Evolutionary conservation across 106 monocot species (phyloP).

Genomic region (Platanthera zijinensis): DNA sequence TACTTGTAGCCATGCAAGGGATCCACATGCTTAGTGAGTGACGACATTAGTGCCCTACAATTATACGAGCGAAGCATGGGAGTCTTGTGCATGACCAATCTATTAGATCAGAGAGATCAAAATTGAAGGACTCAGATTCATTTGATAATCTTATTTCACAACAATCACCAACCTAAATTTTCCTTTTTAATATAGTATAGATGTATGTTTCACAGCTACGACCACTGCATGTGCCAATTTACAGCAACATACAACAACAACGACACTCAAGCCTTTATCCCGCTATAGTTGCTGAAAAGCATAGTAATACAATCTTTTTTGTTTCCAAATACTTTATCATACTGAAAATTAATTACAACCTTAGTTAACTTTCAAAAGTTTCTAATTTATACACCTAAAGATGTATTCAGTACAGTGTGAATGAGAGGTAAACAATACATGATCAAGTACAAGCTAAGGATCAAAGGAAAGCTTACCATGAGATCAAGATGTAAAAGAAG

Average conservation of each 20-base stretch:
- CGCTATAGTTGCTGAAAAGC: neutral
- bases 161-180: too few relatives aligned
- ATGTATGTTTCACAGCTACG: neutral
- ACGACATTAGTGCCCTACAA: too few relatives aligned
- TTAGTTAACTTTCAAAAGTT: neutral
- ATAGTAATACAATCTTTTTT: neutral
- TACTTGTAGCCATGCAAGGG: too few relatives aligned
- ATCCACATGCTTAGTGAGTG: too few relatives aligned
- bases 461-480: slow-evolving; percentile 20
- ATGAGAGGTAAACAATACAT: neutral
- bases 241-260: neutral
- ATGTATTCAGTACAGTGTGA: neutral
- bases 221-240: neutral
- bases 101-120: too few relatives aligned
- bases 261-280: too few relatives aligned
- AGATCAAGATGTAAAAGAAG: slow-evolving; percentile 42
- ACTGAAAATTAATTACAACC: neutral
- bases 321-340: neutral
- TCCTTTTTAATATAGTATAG: too few relatives aligned
- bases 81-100: too few relatives aligned
- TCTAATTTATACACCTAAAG: neutral
- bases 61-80: too few relatives aligned
- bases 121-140: too few relatives aligned
- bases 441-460: neutral
- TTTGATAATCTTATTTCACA: too few relatives aligned